Evolutionary conservation across 495 filamentous ascomycete genomes (phyloP), one percentile per base, ranked within the genome.

Genomic region (Platismatia glauca): DNA sequence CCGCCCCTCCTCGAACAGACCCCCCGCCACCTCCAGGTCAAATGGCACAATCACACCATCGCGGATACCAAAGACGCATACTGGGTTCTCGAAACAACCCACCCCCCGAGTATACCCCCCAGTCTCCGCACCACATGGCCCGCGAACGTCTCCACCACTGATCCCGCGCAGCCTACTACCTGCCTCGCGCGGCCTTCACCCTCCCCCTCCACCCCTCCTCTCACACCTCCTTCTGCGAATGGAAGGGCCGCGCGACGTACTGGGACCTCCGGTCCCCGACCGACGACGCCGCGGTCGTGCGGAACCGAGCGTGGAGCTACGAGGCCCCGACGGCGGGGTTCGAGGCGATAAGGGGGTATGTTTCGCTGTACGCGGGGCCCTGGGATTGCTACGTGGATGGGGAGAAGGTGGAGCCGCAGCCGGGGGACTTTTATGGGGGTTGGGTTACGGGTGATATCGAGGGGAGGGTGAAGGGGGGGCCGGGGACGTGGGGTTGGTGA

Each of bases 301-400:
- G 66, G 59, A 75, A 82, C 69, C 64, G 79, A 9, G 77, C 81
- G 33, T 84, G 82, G 82, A 76, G 74, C 31, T 84, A 84, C 67
- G 77, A 81, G 60, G 67, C 70, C 57, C 82, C 82, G 12, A 78
- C 73, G 7, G 66, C 70, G 60, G 70, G 71, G 3, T 84, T 79
- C 66, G 72, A 76, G 60, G 65, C 66, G 27, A 75, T 84, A 55
- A 79, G 77, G 67, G 78, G 78, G 29, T 79, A 78, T 62, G 66
- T 84, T 37, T 74, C 72, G 57, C 79, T 84, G 61, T 84, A 80
- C 67, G 77, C 72, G 16, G 79, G 77, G 8, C 82, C 82, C 18
- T 84, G 82, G 82, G 77, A 82, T 46, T 84, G 82, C 68, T 83
- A 70, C 66, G 82, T 84, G 18, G 81, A 84, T 72, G 82, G 81